Evolutionary conservation across 73 alveolate genomes (phyloP).

Genomic region (Paramecium biaurelia): DNA sequence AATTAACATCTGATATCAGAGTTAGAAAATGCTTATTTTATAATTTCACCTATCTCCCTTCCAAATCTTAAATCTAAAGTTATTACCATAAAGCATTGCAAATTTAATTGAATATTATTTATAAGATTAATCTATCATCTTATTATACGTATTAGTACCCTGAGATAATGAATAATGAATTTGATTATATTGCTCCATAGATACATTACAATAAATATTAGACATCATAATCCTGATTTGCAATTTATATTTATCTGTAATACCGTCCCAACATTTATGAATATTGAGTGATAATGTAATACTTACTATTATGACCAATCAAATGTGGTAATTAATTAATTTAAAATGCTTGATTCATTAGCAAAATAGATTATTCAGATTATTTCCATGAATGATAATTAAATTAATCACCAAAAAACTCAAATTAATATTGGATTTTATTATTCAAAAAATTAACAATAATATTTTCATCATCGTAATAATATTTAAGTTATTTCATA

Average conservation of each 20-base stretch:
- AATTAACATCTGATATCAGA: not conserved
- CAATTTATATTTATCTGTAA: not conserved
- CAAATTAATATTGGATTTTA: not conserved
- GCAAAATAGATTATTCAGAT: not conserved
- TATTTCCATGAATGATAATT: conserved; percentile 1
- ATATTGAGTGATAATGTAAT: not conserved
- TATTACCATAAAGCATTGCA: not conserved
- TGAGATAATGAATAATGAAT: not conserved
- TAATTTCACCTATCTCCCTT: not conserved
- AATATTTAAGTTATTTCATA: not conserved
- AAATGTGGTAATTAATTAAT: not conserved
- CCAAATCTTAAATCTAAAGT: not conserved
- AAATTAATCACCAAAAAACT: not conserved
- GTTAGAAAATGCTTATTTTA: not conserved
- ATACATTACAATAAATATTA: not conserved
- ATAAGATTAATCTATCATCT: not conserved
- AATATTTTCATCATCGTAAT: not conserved
- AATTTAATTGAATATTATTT: not conserved
- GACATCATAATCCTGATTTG: not conserved
- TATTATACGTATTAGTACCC: not conserved
- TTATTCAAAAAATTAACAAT: not conserved
- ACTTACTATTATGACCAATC: not conserved
- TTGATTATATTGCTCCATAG: not conserved
- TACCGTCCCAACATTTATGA: not conserved
- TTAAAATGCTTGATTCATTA: not conserved